Conservation (phyloP, 176 grass and related monocot species). For the Thalia dealbata region DNA sequence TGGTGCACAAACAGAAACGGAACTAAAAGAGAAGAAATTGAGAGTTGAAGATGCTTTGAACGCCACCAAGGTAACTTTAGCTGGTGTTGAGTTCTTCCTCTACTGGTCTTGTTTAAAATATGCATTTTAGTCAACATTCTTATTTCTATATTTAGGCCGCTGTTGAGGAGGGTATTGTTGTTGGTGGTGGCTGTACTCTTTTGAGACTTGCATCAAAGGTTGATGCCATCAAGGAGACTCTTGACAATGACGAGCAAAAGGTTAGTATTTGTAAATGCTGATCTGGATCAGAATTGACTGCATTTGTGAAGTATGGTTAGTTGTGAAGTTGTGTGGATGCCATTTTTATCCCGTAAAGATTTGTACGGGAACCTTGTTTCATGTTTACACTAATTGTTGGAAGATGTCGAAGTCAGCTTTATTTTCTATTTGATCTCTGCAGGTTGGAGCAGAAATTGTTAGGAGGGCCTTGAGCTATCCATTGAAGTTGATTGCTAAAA, state of each 20-base stretch:
- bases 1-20: conserved; percentile 97
- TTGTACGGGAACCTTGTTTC: no score
- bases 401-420: not conserved
- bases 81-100: not conserved
- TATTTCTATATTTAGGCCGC: conserved; percentile 50
- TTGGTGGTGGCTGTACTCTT: conserved; percentile 92
- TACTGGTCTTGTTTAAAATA: not conserved
- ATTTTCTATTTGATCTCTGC: not conserved
- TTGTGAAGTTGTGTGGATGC: no score
- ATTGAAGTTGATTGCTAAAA: conserved; percentile 94
- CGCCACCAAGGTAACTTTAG: conserved; percentile 65
- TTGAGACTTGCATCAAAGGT: conserved; percentile 80
- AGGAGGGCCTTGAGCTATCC: conserved; percentile 90
- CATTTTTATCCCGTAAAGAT: no score
- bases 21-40: conserved; percentile 97
- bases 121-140: not conserved
- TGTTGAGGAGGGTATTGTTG: conserved; percentile 97
- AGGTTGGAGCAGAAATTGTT: conserved; percentile 97
- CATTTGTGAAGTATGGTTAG: no score
- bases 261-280: conserved; percentile 13
- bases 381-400: no score
- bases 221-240: conserved; percentile 80
- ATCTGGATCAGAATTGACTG: no score
- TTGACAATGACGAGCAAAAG: conserved; percentile 98
- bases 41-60: conserved; percentile 99